Evolutionary conservation across 2,329 filamentous ascomycete genomes (phyloP).

Genomic region (Tolypocladium ovalisporum): DNA sequence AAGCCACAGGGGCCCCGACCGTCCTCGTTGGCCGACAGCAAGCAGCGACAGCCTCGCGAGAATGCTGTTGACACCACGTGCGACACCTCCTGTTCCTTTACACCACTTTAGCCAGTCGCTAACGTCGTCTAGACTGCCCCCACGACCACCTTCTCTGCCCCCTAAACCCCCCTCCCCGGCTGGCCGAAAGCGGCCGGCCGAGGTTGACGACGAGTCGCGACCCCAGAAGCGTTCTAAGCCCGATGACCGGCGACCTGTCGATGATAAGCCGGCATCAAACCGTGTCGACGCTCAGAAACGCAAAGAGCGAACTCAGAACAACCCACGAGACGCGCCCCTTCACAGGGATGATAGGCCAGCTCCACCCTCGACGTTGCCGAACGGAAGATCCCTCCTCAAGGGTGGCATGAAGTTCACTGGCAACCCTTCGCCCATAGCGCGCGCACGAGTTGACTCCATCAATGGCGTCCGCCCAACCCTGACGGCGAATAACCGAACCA

Average conservation of each 20-base stretch:
- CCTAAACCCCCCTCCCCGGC: constrained; percentile 30
- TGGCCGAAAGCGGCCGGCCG: constrained; percentile 34
- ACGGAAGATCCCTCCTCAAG: constrained; percentile 25
- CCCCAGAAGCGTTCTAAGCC: constrained; percentile 35
- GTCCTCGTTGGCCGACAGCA: constrained; percentile 12
- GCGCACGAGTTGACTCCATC: constrained; percentile 26
- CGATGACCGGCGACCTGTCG: constrained; percentile 21
- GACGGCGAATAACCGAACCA: constrained; percentile 20
- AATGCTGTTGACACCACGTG: constrained; percentile 20
- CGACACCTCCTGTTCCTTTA: neutral
- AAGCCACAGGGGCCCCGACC: constrained; percentile 12
- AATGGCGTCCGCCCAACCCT: constrained; percentile 29
- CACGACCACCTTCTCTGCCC: constrained; percentile 24
- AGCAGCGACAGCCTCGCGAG: constrained; percentile 18
- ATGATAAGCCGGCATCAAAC: constrained; percentile 17
- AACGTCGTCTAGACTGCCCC: constrained; percentile 19
- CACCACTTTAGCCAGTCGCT: constrained; percentile 1
- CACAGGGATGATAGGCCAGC: constrained; percentile 15
- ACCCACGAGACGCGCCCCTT: constrained; percentile 15
- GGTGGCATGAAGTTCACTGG: constrained; percentile 12
- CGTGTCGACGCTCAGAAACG: constrained; percentile 22
- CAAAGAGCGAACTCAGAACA: constrained; percentile 15
- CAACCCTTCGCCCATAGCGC: constrained; percentile 24
- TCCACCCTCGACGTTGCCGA: constrained; percentile 19
- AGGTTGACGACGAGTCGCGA: constrained; percentile 31